Evolutionary conservation across 202 grass and related monocot genomes (phyloP).

Genomic region (Cymbopogon flexuosus): DNA sequence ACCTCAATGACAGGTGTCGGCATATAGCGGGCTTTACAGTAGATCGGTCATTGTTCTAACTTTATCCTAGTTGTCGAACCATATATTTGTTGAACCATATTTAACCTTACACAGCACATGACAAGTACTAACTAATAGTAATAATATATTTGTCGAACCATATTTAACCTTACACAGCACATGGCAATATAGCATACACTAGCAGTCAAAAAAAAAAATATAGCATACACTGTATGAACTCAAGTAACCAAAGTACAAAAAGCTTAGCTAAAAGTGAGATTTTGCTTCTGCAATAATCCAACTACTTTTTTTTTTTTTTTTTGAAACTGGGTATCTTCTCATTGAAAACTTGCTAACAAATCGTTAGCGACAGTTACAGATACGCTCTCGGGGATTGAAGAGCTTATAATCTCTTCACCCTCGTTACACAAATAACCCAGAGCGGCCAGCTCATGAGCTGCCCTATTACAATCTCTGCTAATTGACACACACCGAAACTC

Average conservation of each 20-base stretch:
- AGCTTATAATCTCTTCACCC: too few relatives aligned
- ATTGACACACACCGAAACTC: too few relatives aligned
- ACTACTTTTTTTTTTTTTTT: background rate
- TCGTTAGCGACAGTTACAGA: too few relatives aligned
- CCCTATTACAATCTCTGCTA: too few relatives aligned
- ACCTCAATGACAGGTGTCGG: background rate
- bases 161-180: slow-evolving; percentile 23
- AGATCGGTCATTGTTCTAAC: background rate
- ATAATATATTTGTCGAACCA: background rate
- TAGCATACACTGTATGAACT: slow-evolving; percentile 28
- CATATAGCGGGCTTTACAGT: background rate
- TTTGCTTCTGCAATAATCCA: slow-evolving; percentile 39
- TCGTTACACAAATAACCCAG: too few relatives aligned
- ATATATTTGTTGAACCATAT: background rate
- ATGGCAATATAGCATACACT: slow-evolving; percentile 19
- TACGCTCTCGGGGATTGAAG: too few relatives aligned
- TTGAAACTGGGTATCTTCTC: too few relatives aligned
- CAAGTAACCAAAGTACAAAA: slow-evolving; percentile 28
- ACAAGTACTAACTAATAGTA: background rate
- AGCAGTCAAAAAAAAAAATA: too few relatives aligned
- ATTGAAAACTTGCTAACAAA: too few relatives aligned
- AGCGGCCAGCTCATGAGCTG: too few relatives aligned
- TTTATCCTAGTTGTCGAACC: background rate
- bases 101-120: background rate
- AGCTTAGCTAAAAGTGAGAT: slow-evolving; percentile 16